Evolutionary conservation across 2,329 filamentous ascomycete genomes (phyloP).

Genomic region (Ophiostoma fasciatum): DNA sequence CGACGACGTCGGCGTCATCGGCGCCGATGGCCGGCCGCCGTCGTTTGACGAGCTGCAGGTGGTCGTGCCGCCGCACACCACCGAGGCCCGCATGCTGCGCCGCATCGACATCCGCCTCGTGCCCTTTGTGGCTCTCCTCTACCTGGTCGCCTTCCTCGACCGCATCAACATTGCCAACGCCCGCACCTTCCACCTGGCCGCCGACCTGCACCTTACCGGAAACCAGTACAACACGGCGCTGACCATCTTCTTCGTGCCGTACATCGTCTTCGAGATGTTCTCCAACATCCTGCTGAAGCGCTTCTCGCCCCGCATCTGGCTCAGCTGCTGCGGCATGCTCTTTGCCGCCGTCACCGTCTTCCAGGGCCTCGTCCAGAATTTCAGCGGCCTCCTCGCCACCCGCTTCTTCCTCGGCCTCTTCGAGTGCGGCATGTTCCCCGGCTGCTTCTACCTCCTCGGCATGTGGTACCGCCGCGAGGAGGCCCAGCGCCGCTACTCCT

Average conservation of each 20-base stretch:
- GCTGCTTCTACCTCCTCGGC: constrained; percentile 59
- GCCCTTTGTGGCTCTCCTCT: constrained; percentile 59
- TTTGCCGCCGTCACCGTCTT: constrained; percentile 24
- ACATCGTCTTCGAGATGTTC: constrained; percentile 57
- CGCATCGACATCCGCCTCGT: constrained; percentile 60
- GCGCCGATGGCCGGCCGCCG: not conserved
- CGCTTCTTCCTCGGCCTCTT: constrained; percentile 25
- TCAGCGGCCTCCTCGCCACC: constrained; percentile 19
- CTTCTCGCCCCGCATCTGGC: constrained; percentile 53
- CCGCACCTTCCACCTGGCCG: constrained; percentile 45
- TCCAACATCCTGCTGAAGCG: constrained; percentile 58
- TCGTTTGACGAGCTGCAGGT: constrained; percentile 18
- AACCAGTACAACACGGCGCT: constrained; percentile 52
- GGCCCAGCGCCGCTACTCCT: constrained; percentile 80
- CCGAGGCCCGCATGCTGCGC: constrained; percentile 48
- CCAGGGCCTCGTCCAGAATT: constrained; percentile 20
- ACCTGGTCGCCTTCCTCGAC: constrained; percentile 55
- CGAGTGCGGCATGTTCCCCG: constrained; percentile 58
- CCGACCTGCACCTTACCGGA: constrained; percentile 45
- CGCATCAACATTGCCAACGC: constrained; percentile 73
- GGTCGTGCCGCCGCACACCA: constrained; percentile 37
- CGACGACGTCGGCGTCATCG: not conserved
- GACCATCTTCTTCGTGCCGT: constrained; percentile 72
- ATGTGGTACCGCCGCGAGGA: constrained; percentile 86
- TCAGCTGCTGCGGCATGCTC: constrained; percentile 69